phyloP scores from a whole-genome alignment of 106 monocot species.

The Acorus calamus region DNA sequence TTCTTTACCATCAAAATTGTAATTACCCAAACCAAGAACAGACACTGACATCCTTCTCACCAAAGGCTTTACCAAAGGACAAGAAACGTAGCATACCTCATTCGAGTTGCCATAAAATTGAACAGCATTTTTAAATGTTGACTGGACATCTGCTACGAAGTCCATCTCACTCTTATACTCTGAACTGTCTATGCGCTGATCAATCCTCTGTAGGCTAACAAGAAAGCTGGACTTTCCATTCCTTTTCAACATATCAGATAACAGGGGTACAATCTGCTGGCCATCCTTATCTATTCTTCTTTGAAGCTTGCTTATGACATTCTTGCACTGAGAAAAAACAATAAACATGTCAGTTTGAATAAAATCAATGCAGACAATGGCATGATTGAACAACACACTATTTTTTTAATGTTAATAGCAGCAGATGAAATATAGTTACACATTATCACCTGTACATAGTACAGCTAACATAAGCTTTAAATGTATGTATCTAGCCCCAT shows the following conservation, averaged over 20 bases:
- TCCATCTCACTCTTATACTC: slow-evolving; percentile 55
- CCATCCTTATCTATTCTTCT: slow-evolving; percentile 82
- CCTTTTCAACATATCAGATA: slow-evolving; percentile 62
- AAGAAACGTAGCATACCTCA: slow-evolving; percentile 41
- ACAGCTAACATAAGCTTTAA: too few relatives aligned
- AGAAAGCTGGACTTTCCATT: slow-evolving; percentile 36
- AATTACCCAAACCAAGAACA: too few relatives aligned
- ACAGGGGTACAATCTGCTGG: slow-evolving; percentile 46
- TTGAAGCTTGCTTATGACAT: slow-evolving; percentile 81
- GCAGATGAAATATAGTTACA: too few relatives aligned
- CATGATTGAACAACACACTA: too few relatives aligned
- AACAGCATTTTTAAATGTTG: slow-evolving; percentile 69
- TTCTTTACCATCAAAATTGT: too few relatives aligned
- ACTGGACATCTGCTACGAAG: slow-evolving; percentile 71
- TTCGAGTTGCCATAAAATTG: slow-evolving; percentile 41
- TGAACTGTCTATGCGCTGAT: slow-evolving; percentile 69
- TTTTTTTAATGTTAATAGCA: too few relatives aligned
- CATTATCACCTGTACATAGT: too few relatives aligned
- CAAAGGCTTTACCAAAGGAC: background rate
- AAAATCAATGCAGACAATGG: background rate
- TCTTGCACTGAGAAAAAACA: slow-evolving; percentile 59
- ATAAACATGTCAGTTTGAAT: background rate
- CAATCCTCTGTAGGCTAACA: slow-evolving; percentile 63
- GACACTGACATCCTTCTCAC: too few relatives aligned
- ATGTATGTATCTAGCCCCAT: too few relatives aligned